phyloP scores from a whole-genome alignment of 2,329 filamentous ascomycete species.

The Pezicula carpinea region DNA sequence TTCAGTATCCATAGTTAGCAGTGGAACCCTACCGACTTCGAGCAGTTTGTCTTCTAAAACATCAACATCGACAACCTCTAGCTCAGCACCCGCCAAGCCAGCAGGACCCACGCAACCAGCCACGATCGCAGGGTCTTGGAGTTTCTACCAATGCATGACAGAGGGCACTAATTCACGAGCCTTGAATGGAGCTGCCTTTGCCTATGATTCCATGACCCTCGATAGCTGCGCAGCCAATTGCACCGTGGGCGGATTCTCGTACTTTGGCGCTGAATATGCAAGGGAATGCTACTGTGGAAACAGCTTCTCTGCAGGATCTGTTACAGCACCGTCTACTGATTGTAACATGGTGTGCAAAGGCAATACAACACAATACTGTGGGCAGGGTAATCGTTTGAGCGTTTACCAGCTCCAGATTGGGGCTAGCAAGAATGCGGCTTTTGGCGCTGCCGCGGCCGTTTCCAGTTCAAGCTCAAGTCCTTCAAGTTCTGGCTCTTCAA shows the following conservation, averaged over 20 bases:
- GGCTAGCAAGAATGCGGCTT: too few species aligned
- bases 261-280: slow-evolving; percentile 24
- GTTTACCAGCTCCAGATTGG: background rate
- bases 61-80: background rate
- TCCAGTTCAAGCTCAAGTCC: background rate
- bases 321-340: slow-evolving; percentile 11
- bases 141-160: slow-evolving; percentile 2
- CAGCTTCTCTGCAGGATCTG: slow-evolving; percentile 2
- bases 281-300: slow-evolving; percentile 16
- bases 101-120: slow-evolving; percentile 3
- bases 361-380: slow-evolving; percentile 29
- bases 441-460: too few species aligned
- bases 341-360: slow-evolving; percentile 26
- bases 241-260: slow-evolving; percentile 18
- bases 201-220: slow-evolving; percentile 20
- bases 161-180: slow-evolving; percentile 7
- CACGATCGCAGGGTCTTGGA: slow-evolving; percentile 2
- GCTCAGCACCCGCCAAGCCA: background rate
- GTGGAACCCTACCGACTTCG: too few species aligned
- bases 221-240: slow-evolving; percentile 21
- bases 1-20: too few species aligned
- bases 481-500: background rate
- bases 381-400: slow-evolving; percentile 24
- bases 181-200: slow-evolving; percentile 9
- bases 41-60: too few species aligned